A percentile compares a stretch with the other conserved stretches of the same genome.
These are phyloP conservation scores for Aureobasidium sp. DNA, from an alignment of 2,329 filamentous ascomycete genomes.

Conservation along the genomic window DNA sequence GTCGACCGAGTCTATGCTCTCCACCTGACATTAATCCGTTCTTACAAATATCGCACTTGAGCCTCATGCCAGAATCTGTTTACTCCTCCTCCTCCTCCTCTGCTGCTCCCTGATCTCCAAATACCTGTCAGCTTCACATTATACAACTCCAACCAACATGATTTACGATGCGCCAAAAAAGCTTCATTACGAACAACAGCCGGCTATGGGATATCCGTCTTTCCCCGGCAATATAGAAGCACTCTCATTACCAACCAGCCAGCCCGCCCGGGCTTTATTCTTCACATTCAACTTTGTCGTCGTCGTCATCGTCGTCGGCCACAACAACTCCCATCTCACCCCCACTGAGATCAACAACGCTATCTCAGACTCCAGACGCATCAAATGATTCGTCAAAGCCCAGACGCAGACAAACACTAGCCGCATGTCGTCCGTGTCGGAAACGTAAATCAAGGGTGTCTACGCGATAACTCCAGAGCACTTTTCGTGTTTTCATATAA, in stretches of 20 bases:
- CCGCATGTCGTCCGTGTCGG: conserved; percentile 6
- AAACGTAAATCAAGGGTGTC: conserved; percentile 11
- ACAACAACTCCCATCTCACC: neutral
- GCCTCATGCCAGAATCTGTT: neutral
- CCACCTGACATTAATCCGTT: neutral
- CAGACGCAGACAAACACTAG: conserved; percentile 3
- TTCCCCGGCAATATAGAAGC: conserved; percentile 8
- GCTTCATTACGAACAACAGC: neutral
- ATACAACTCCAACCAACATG: neutral
- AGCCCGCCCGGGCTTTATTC: neutral
- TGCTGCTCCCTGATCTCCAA: neutral
- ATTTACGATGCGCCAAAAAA: neutral
- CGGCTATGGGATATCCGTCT: neutral
- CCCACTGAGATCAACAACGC: neutral
- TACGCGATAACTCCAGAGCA: neutral
- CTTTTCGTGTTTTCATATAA: neutral
- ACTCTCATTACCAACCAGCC: neutral
- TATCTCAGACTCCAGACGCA: neutral
- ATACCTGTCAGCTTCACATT: neutral
- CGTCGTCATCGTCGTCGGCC: neutral
- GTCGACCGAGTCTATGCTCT: neutral
- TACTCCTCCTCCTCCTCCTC: neutral
- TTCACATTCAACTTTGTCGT: neutral
- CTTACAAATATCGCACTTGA: neutral
- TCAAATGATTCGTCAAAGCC: neutral